Conservation (phyloP, 2,329 filamentous ascomycete species). For the Fusarium sp. region DNA sequence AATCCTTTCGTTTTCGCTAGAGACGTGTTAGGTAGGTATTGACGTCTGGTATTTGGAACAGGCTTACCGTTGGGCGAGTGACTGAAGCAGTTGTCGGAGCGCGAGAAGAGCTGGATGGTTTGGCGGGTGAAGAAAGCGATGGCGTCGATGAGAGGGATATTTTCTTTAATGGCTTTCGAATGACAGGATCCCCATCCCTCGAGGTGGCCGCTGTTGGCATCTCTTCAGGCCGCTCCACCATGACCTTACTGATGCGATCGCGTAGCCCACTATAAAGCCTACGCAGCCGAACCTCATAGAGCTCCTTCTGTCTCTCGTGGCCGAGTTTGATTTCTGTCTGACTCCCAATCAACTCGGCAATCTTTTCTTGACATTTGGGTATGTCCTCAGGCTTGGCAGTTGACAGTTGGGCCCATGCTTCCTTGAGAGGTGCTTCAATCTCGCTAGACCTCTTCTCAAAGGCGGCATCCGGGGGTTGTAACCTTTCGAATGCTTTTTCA, state of each 20-base stretch:
- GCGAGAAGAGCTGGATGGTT: neutral
- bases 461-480: neutral
- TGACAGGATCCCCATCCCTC: neutral
- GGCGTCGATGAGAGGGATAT: neutral
- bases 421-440: neutral
- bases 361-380: neutral
- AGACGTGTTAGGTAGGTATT: neutral
- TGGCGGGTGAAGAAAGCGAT: neutral
- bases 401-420: neutral
- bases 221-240: neutral
- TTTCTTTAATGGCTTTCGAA: neutral
- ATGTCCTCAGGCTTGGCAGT: neutral
- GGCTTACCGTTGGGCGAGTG: neutral
- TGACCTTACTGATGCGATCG: neutral
- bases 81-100: neutral
- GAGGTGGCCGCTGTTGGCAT: neutral
- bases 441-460: neutral
- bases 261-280: neutral
- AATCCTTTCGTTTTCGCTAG: neutral
- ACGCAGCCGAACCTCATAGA: neutral
- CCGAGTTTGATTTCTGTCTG: slow-evolving; percentile 19
- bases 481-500: neutral
- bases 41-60: neutral
- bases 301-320: neutral
- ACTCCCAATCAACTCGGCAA: slow-evolving; percentile 2